Percentiles rank a stretch among this genome's conserved stretches.
Conservation (phyloP, 768 basidiomycete species). For the Rhodotorula kratochvilovae region DNA sequence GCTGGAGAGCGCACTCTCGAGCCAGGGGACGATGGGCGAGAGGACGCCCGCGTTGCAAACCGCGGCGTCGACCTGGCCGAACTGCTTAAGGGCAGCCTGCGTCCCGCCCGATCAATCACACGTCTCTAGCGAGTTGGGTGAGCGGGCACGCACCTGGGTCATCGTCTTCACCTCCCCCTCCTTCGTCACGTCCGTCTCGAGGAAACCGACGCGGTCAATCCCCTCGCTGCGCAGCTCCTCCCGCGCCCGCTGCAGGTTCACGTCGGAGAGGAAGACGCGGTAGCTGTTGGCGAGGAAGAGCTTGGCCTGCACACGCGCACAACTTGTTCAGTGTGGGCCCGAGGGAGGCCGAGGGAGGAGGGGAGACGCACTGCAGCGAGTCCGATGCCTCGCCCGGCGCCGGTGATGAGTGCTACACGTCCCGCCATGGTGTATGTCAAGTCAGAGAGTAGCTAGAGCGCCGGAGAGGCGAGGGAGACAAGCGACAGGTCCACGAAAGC, state of each 20-base stretch:
- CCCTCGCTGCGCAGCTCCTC: background rate
- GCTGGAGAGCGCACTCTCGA: background rate
- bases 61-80: constrained; percentile 12
- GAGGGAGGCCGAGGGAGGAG: too few species aligned
- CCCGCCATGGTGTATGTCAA: background rate
- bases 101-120: too few species aligned
- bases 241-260: background rate
- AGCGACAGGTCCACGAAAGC: too few species aligned
- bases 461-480: background rate
- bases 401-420: background rate
- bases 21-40: constrained; percentile 4
- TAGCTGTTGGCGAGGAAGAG: constrained; percentile 9
- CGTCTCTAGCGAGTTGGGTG: too few species aligned
- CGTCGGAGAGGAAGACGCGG: constrained; percentile 1
- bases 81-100: background rate
- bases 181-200: constrained; percentile 12
- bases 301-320: background rate
- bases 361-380: background rate
- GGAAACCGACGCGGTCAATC: background rate
- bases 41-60: constrained; percentile 13
- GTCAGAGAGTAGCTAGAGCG: background rate
- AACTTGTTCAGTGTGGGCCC: too few species aligned
- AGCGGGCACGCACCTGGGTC: constrained; percentile 3
- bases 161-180: background rate
- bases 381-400: background rate